Evolutionary conservation across 192 early-diverging fungal species (phyloP), one percentile per base, ranked within the genome.

Genomic region (Dissophora ornata): DNA sequence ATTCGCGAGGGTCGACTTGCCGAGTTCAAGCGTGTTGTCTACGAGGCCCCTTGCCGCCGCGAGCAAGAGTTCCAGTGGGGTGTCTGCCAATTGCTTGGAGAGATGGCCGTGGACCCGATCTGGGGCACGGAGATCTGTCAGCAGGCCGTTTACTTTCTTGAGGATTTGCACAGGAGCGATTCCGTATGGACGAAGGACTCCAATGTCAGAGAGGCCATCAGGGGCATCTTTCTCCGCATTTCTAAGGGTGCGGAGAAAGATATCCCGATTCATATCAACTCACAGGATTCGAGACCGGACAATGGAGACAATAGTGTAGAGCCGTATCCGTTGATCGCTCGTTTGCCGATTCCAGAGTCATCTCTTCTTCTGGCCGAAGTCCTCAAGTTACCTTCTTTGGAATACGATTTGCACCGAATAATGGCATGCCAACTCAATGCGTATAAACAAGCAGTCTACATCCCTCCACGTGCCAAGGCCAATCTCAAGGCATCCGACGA

Each of bases 61-160:
- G 38, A 8, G 13, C 33, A 1, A 8, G 49, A 53, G 38, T 63
- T 63, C 62, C 62, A 63, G 26, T 63, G 62, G 62, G 48, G 62
- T 19, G n/a, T 63, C 18, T 63, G 62, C 26, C 62, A 63, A 19
- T 22, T 63, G 49, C 49, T 63, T 3, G 62, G 62, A 52, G 62
- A 63, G 62, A 63, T 63, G 6, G 62, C 50, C 24, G 30, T 63
- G 38, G 62, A 63, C 53, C 50, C 21, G 48, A 53, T 53, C 24
- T 63, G 62, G 62, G 38, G 2, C 26, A 19, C 10, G 3, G 28
- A 51, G 0, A 42, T 30, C n/a, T 50, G 62, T 53, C 22, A 19
- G 36, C 62, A 53, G 18, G 62, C 62, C 25, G 33, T 63, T 30
- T 15, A 51, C 24, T 28, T 63, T 42, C 62, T 63, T 25, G 62